Conservation (phyloP, 805 yeast genomes). For the Yamadazyma takamatsuzukensis region DNA sequence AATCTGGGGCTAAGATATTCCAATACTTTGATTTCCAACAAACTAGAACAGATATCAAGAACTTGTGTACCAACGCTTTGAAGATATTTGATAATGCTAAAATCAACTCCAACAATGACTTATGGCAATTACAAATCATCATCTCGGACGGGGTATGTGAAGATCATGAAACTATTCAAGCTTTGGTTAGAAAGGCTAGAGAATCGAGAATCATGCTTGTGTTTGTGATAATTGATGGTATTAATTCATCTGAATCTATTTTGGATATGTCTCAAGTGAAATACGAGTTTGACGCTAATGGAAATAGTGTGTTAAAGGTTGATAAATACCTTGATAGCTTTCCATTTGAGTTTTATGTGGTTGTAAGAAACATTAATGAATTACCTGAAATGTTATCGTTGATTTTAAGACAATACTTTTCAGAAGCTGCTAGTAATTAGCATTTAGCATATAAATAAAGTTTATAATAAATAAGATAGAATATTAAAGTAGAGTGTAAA, state of each 20-base stretch:
- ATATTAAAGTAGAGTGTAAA: not conserved
- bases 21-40: constrained; percentile 90
- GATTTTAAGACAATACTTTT: constrained; percentile 87
- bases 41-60: constrained; percentile 77
- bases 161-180: constrained; percentile 78
- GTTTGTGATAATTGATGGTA: constrained; percentile 90
- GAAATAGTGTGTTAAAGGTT: constrained; percentile 70
- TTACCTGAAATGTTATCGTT: constrained; percentile 87
- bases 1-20: constrained; percentile 79
- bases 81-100: constrained; percentile 64
- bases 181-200: constrained; percentile 85
- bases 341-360: constrained; percentile 96
- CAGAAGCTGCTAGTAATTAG: constrained; percentile 57
- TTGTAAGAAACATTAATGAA: constrained; percentile 83
- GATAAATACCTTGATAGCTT: constrained; percentile 84
- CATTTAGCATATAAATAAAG: constrained; percentile 4
- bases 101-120: constrained; percentile 47
- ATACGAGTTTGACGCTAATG: constrained; percentile 65
- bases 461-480: constrained; percentile 9
- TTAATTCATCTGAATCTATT: constrained; percentile 78
- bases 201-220: constrained; percentile 93
- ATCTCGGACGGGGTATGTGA: constrained; percentile 97
- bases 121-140: constrained; percentile 92
- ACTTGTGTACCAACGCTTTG: constrained; percentile 68
- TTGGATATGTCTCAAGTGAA: constrained; percentile 92